These are phyloP conservation scores for Kwoniella dendrophila DNA, from an alignment of 768 basidiomycete species.

Conservation along the genomic window DNA sequence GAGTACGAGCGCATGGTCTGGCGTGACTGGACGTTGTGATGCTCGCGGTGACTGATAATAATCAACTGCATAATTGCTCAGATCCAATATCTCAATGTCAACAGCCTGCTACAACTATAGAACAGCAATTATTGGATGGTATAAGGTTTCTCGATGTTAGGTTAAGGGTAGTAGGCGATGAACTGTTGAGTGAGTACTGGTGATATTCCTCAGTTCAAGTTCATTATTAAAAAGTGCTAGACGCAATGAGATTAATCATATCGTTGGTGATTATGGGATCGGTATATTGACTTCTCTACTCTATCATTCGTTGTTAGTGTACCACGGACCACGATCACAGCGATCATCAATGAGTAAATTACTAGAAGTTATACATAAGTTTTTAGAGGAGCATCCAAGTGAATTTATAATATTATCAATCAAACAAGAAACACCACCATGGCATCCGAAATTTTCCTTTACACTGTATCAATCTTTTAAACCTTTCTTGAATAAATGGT, in stretches of 20 bases:
- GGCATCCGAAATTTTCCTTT: slow-evolving; percentile 63
- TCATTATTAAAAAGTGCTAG: neutral
- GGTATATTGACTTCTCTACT: too few species aligned
- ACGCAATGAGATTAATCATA: too few species aligned
- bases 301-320: slow-evolving; percentile 58
- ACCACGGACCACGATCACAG: slow-evolving; percentile 77
- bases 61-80: slow-evolving; percentile 60
- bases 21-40: slow-evolving; percentile 48
- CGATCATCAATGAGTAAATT: slow-evolving; percentile 69
- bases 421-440: slow-evolving; percentile 78
- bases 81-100: slow-evolving; percentile 77
- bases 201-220: too few species aligned
- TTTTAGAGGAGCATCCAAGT: slow-evolving; percentile 65
- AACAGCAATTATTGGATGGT: slow-evolving; percentile 71
- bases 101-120: slow-evolving; percentile 64
- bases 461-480: slow-evolving; percentile 69
- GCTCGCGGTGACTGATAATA: neutral
- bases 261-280: too few species aligned
- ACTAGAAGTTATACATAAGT: slow-evolving; percentile 65
- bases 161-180: slow-evolving; percentile 66
- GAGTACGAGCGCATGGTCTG: slow-evolving; percentile 6
- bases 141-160: slow-evolving; percentile 78
- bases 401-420: slow-evolving; percentile 85
- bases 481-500: slow-evolving; percentile 64
- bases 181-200: slow-evolving; percentile 60